These are phyloP conservation scores for Russula brevipes DNA, from an alignment of 768 basidiomycete species.

Conservation along the genomic window DNA sequence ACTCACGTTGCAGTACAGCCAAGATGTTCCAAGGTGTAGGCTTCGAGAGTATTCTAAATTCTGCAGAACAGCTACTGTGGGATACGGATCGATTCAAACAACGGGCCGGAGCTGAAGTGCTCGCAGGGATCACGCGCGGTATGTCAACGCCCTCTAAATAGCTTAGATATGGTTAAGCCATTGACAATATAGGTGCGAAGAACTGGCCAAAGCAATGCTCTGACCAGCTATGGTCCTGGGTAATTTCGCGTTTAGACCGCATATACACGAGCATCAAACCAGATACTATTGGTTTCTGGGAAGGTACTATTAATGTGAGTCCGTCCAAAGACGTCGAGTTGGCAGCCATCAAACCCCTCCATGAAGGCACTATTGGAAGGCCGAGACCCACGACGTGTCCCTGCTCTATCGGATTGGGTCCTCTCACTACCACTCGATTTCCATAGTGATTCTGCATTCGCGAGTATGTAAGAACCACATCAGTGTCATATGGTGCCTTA, in stretches of 20 bases:
- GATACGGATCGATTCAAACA: slow-evolving; percentile 82
- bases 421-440: slow-evolving; percentile 74
- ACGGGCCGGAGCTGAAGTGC: slow-evolving; percentile 68
- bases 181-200: slow-evolving; percentile 56
- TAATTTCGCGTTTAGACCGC: slow-evolving; percentile 50
- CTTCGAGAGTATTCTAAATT: slow-evolving; percentile 48
- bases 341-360: slow-evolving; percentile 2
- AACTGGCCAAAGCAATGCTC: slow-evolving; percentile 64
- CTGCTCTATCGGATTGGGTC: slow-evolving; percentile 72
- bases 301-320: slow-evolving; percentile 54
- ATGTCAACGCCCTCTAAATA: slow-evolving; percentile 20
- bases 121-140: slow-evolving; percentile 75
- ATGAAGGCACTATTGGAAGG: slow-evolving; percentile 44
- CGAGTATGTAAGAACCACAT: slow-evolving; percentile 46
- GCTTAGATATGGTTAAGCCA: not conserved
- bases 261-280: slow-evolving; percentile 77
- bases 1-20: slow-evolving; percentile 38
- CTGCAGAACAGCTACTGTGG: slow-evolving; percentile 55
- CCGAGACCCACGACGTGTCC: slow-evolving; percentile 75
- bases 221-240: slow-evolving; percentile 68
- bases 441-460: slow-evolving; percentile 79
- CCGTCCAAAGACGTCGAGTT: not conserved
- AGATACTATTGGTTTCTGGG: slow-evolving; percentile 78
- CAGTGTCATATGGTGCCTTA: slow-evolving; percentile 13
- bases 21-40: slow-evolving; percentile 57